Base-by-base conservation (phyloP, 345 rosid genomes). In the Gossypium australe region DNA sequence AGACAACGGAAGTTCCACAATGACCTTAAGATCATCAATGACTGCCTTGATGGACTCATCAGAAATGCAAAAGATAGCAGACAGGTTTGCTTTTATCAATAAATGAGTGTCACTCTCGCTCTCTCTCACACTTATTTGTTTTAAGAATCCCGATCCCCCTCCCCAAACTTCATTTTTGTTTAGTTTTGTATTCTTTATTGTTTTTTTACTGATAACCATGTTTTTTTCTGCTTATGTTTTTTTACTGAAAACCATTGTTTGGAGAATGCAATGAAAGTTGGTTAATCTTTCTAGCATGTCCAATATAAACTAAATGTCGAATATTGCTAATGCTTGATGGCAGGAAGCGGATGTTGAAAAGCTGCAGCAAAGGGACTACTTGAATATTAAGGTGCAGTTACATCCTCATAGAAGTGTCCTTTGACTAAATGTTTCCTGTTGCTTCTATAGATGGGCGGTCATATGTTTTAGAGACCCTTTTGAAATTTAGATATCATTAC, bases 301-400 rank as follows among this genome's bases (percentile, higher is more conserved):
- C 29, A 2, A 16, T 48, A 2, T 56, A 59, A 70, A 52, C 67
- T 66, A 14, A 70, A 24, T 73, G 27, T 6, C 29, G 60, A 56
- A 67, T 67, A 53, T 75, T 80, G 63, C 67, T 78, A 70, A 38
- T 67, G 55, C 67, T 65, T 8, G 59, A 64, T 83, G 56, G 38
- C 87, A 94, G 97, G 97, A 94, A 88, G 86, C 90, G 55, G 98
- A 92, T 81, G 88, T 92, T 70, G 98, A 94, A 86, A 89, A 86
- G 64, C 87, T 94, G 73, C 98, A 90, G 85, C 87, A 89, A 80
- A 83, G 98, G 76, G 95, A 94, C 83, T 94, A 92, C 74, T 73
- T 72, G 67, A 94, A 88, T 85, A 84, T 94, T 69, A 87, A 92
- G 93, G 98, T 87, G 81, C 38, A 77, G 71, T 25, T 20, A 12